A percentile compares a stretch with the other conserved stretches of the same genome.
phyloP scores from a whole-genome alignment of 129 eudicot genomes.

The Pulicaria dysenterica region DNA sequence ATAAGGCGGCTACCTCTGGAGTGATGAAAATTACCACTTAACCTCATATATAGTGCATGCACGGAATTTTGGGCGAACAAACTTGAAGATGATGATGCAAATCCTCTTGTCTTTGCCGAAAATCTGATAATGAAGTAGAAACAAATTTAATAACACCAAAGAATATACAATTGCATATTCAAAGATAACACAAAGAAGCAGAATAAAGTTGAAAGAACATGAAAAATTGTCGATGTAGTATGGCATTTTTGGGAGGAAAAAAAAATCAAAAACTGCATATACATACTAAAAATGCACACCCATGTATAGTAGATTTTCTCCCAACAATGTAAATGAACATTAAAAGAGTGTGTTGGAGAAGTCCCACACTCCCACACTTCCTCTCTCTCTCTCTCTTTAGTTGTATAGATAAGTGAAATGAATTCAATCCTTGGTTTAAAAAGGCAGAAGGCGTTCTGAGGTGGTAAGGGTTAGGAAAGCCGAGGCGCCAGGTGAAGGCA shows the following conservation, averaged over 20 bases:
- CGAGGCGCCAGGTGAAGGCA: no score
- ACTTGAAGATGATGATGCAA: conserved; percentile 52
- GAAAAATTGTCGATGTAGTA: background rate
- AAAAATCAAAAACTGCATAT: background rate
- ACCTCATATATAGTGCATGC: conserved; percentile 40
- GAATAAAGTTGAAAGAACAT: background rate
- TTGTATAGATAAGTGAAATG: no score
- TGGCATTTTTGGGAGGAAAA: no score
- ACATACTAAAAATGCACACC: background rate
- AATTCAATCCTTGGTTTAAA: no score
- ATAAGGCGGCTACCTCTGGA: conserved; percentile 54
- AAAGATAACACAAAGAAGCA: background rate
- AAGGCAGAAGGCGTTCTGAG: no score
- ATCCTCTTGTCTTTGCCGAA: conserved; percentile 54
- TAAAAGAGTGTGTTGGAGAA: no score
- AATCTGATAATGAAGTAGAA: conserved; percentile 41
- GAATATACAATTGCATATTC: background rate
- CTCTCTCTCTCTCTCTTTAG: no score
- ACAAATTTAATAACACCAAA: background rate
- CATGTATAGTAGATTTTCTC: no score
- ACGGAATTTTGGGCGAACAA: conserved; percentile 56
- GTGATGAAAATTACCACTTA: conserved; percentile 34
- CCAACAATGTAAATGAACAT: no score
- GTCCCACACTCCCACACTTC: no score
- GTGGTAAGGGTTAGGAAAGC: no score